A percentile compares a stretch with the other conserved stretches of the same genome.
phyloP scores from a whole-genome alignment of 139 green algal genomes.

The Nannochloris sp. region DNA sequence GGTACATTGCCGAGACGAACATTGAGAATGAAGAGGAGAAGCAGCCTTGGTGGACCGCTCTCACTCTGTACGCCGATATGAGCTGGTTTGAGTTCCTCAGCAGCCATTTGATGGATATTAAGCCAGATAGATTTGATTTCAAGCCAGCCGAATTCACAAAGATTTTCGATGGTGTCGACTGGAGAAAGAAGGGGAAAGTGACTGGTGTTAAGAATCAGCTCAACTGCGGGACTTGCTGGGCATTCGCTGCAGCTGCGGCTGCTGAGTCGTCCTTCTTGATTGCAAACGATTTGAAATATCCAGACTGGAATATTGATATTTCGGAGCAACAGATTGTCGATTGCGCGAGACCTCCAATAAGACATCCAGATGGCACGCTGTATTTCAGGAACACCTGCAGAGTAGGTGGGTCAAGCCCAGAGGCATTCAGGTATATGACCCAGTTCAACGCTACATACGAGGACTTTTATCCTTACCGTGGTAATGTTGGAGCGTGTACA shows the following conservation, averaged over 20 bases:
- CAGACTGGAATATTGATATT: conserved; percentile 4
- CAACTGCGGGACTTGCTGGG: conserved; percentile 22
- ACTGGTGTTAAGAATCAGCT: conserved; percentile 1
- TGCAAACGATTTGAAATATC: not conserved
- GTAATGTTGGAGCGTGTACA: not conserved
- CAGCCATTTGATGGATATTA: not conserved
- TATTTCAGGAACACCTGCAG: not conserved
- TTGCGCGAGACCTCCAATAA: not conserved
- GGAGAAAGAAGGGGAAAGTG: not conserved
- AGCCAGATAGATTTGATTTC: not conserved
- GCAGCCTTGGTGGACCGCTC: not conserved
- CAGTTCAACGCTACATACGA: conserved; percentile 3
- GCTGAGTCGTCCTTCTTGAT: conserved; percentile 21
- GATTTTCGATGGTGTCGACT: not conserved
- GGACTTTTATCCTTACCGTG: not conserved
- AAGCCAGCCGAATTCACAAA: not conserved
- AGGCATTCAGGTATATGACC: conserved; percentile 3
- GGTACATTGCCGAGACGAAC: not conserved
- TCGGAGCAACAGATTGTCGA: conserved; percentile 15
- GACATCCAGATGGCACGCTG: not conserved
- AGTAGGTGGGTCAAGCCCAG: not conserved
- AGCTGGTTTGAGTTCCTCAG: not conserved
- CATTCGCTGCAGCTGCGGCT: conserved; percentile 10
- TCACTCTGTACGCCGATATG: not conserved
- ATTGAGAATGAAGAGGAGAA: not conserved